phyloP scores from a whole-genome alignment of 768 basidiomycete species.

The Cubamyces sp. region DNA sequence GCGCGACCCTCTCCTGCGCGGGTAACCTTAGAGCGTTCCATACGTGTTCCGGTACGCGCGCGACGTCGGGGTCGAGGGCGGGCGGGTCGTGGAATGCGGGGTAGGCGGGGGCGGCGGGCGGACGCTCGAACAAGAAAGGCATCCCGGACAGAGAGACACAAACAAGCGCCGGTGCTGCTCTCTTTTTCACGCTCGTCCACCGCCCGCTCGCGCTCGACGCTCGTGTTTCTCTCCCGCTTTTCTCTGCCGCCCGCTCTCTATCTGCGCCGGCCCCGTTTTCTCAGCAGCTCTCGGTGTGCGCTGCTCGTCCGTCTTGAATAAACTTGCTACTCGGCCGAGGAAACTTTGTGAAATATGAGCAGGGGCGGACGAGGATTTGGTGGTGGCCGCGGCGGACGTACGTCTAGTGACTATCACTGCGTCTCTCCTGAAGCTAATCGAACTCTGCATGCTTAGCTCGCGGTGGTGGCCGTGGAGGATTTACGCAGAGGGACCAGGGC shows the following conservation, averaged over 20 bases:
- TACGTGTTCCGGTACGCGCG: slow-evolving; percentile 18
- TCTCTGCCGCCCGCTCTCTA: no score
- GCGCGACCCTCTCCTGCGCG: slow-evolving; percentile 9
- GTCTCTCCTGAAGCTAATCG: neutral
- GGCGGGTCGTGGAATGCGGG: slow-evolving; percentile 19
- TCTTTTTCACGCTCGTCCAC: slow-evolving; percentile 25
- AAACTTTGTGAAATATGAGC: slow-evolving; percentile 43
- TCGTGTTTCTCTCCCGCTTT: neutral
- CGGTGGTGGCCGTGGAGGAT: slow-evolving; percentile 72
- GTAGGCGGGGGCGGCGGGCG: slow-evolving; percentile 11
- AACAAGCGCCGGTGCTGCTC: slow-evolving; percentile 20
- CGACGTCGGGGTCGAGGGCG: slow-evolving; percentile 2
- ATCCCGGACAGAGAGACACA: slow-evolving; percentile 10
- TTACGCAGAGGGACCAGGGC: slow-evolving; percentile 70
- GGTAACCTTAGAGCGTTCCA: slow-evolving; percentile 18
- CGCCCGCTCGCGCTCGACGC: slow-evolving; percentile 16
- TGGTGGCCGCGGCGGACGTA: slow-evolving; percentile 56
- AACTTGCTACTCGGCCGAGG: neutral
- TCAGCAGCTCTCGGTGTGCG: slow-evolving; percentile 6
- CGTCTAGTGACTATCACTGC: neutral
- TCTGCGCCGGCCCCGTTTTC: neutral
- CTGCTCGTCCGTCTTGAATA: neutral
- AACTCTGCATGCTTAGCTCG: slow-evolving; percentile 49
- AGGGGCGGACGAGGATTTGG: slow-evolving; percentile 61
- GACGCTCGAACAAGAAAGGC: slow-evolving; percentile 30